Base-by-base conservation (phyloP, 768 basidiomycete genomes). In the Amanita fuliginea region DNA sequence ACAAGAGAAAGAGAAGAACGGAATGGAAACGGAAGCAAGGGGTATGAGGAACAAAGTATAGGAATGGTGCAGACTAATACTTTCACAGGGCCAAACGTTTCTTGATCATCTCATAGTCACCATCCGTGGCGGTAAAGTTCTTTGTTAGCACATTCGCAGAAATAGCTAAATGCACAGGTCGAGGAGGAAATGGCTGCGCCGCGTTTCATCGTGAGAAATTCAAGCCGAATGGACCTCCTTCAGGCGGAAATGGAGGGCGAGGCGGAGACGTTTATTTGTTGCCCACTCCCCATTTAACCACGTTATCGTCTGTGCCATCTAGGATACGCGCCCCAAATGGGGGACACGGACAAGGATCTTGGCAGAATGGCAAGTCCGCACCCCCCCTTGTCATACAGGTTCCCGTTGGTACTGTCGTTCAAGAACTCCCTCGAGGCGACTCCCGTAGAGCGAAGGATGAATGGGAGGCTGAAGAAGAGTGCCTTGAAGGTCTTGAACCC, bases 141-240 rank as follows among this genome's bases (percentile, higher is more conserved):
- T 24, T 51, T 13, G 26, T 10, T 13, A 21, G 10, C 36, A 6
- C 44, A 5, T 24, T 10, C 14, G 46, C 40, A 42, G 26, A 21
- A 46, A 40, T 16, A 35, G 40, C 35, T 51, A 37, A 34, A 40
- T 6, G 28, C 35, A n/a, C 56, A 87, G 93, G 92, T 13, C 80
- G 76, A 58, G 94, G 94, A 16, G 95, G 95, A 0, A 72, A 90
- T 50, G 95, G 95, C 19, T 89, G 92, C 54, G 89, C 86, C 19
- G 93, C 95, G 4, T 96, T 97, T 58, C 86, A 93, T 59, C 81
- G 90, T 51, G 91, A 95, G 67, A 89, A 90, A 60, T 91, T 77
- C 64, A 79, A 78, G 50, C 78, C 84, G 1, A 76, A 80, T 53
- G 90, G 91, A 0, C 91, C 93, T 0, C 92, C 95, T 0, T 94